Conservation (phyloP, 768 basidiomycete genomes). For the Mycena crocata region DNA sequence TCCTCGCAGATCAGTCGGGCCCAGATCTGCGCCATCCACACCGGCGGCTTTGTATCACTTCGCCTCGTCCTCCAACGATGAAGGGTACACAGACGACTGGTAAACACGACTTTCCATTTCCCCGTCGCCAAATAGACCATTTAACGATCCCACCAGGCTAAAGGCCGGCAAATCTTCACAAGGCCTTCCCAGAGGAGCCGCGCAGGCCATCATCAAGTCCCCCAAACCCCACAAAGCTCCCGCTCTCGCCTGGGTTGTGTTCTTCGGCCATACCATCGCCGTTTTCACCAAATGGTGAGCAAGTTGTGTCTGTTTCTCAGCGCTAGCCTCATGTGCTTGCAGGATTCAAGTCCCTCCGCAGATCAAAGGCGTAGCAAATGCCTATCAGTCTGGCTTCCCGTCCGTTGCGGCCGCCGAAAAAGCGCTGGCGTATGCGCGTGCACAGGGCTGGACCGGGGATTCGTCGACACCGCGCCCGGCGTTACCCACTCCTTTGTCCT, state of each 20-base stretch:
- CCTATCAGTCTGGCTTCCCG: not conserved
- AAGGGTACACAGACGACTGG: not conserved
- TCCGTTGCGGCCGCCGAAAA: not conserved
- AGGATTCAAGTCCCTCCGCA: not conserved
- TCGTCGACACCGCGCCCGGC: not conserved
- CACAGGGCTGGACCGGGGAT: not conserved
- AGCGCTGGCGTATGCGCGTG: not conserved
- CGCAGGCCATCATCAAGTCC: not conserved
- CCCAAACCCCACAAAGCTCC: not conserved
- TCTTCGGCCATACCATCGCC: not conserved
- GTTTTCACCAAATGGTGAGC: not conserved
- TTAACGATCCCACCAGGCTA: not conserved
- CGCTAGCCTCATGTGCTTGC: not conserved
- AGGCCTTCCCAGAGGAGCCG: not conserved
- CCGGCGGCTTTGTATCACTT: too few relatives aligned
- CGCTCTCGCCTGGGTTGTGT: not conserved
- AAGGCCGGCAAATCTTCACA: not conserved
- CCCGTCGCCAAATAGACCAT: too few relatives aligned
- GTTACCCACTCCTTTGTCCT: not conserved
- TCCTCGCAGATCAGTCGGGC: too few relatives aligned
- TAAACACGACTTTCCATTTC: not conserved
- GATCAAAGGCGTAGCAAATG: not conserved
- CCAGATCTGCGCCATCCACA: too few relatives aligned
- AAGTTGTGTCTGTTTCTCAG: not conserved
- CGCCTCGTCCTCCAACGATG: too few relatives aligned